These are phyloP conservation scores for Coemansia sp. DNA, from an alignment of 192 early-diverging fungal genomes.

Conservation along the genomic window DNA sequence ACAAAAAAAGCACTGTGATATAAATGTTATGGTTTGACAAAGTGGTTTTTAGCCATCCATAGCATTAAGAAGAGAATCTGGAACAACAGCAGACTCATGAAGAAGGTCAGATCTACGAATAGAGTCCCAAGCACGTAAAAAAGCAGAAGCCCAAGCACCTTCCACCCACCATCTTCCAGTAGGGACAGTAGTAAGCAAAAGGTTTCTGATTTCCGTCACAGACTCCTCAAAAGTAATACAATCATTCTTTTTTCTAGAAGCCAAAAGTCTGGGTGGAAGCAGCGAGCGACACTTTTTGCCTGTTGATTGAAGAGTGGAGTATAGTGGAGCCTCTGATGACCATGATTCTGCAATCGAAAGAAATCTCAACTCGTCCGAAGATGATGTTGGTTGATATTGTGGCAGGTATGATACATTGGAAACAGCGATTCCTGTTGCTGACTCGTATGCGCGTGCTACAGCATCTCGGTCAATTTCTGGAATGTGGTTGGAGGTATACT, in stretches of 20 bases:
- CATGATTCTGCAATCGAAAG: constrained; percentile 10
- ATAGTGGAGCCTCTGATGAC: constrained; percentile 1
- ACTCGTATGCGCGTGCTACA: constrained; percentile 17
- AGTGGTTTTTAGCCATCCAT: not conserved
- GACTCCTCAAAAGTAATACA: constrained; percentile 9
- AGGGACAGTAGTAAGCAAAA: not conserved
- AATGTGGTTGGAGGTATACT: not conserved
- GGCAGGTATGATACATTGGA: constrained; percentile 21
- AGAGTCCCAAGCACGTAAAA: constrained; percentile 36
- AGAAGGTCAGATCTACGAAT: constrained; percentile 36
- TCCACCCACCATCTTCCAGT: not conserved
- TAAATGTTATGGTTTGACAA: constrained; percentile 5
- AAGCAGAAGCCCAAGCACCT: constrained; percentile 27
- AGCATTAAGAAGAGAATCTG: not conserved
- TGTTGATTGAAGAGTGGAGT: not conserved
- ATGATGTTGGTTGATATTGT: not conserved
- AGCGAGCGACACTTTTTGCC: not conserved
- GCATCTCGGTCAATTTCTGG: not conserved
- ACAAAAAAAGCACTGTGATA: not conserved
- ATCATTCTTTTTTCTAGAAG: not conserved
- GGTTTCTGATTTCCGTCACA: constrained; percentile 4
- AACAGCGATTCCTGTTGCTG: constrained; percentile 19
- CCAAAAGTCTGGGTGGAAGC: not conserved
- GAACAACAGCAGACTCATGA: constrained; percentile 4
- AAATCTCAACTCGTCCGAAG: constrained; percentile 4